Evolutionary conservation across 495 filamentous ascomycete genomes (phyloP), one percentile per base, ranked within the genome.

Genomic region (Hypoxylon perforatum): DNA sequence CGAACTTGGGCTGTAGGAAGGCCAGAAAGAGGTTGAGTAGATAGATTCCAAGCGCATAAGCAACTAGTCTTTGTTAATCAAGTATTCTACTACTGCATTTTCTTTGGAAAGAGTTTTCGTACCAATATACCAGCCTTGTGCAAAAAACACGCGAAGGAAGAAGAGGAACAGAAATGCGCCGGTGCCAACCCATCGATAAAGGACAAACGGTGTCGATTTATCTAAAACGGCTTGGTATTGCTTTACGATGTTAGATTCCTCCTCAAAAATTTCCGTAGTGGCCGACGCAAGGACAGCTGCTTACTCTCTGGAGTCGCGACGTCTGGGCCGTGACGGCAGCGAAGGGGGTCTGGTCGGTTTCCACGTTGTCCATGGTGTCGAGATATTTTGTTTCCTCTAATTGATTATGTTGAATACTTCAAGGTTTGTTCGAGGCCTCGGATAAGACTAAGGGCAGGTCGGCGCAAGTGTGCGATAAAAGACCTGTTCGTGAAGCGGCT

Each of bases 111-210:
- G 35, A 49, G 6, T n/a, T 36, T 38, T 53, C 88, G 64, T 84
- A 98, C 94, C 94, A 57, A 99, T 97, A 72, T 99, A 99, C 95
- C 95, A 99, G 74, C 95, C 95, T 81, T 97, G 93, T 48, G 93
- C 91, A 17, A 96, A 57, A 67, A 99, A 81, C 69, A 99, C 94
- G 67, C 95, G 88, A 61, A 94, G 73, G 75, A 94, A 92, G 85
- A 99, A 97, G 55, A 92, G 14, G 57, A 91, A 52, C 55, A 98
- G 86, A 22, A 91, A 82, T 9, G 87, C 85, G 19, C 70, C 90
- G 15, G 93, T 96, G 77, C 90, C 87, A 54, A 89, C 80, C 95
- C 95, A 99, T 80, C 95, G 87, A 77, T 97, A 96, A 53, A 87
- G 77, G 38, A 90, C 87, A 76, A 88, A 96, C 7, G 95, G 95